Evolutionary conservation across 2,329 filamentous ascomycete species (phyloP).

Genomic region (Cercospora sp.): DNA sequence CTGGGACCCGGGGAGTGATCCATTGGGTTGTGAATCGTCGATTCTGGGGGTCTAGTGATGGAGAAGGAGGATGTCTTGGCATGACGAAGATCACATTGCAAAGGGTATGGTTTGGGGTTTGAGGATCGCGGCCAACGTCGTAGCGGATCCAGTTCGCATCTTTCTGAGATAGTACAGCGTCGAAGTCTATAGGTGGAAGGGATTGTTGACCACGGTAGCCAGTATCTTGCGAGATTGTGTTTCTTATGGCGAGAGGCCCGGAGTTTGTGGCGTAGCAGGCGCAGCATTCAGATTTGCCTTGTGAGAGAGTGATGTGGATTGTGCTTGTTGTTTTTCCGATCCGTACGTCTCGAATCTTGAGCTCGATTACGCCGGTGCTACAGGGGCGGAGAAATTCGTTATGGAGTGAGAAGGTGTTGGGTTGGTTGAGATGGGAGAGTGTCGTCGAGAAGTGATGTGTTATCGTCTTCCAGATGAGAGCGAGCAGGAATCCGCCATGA

Average conservation of each 20-base stretch:
- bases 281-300: constrained; percentile 2
- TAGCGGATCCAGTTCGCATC: constrained; percentile 27
- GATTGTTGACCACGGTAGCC: constrained; percentile 3
- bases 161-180: constrained; percentile 10
- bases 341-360: constrained; percentile 18
- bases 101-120: constrained; percentile 19
- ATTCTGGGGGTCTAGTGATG: not conserved
- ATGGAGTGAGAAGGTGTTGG: constrained; percentile 22
- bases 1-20: constrained; percentile 20
- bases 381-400: constrained; percentile 26
- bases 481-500: constrained; percentile 26
- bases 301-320: constrained; percentile 13
- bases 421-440: constrained; percentile 17
- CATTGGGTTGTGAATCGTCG: constrained; percentile 18
- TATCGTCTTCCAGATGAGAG: constrained; percentile 20
- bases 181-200: constrained; percentile 22
- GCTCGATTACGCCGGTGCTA: constrained; percentile 12
- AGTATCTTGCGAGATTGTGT: constrained; percentile 11
- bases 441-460: constrained; percentile 21
- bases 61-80: constrained; percentile 12
- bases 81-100: constrained; percentile 24
- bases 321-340: constrained; percentile 17
- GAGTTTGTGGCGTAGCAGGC: constrained; percentile 15
- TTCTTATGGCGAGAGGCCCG: not conserved
- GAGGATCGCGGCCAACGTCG: constrained; percentile 20